phyloP scores from a whole-genome alignment of 176 grass and related monocot species.

The Calamus simplicifolius region DNA sequence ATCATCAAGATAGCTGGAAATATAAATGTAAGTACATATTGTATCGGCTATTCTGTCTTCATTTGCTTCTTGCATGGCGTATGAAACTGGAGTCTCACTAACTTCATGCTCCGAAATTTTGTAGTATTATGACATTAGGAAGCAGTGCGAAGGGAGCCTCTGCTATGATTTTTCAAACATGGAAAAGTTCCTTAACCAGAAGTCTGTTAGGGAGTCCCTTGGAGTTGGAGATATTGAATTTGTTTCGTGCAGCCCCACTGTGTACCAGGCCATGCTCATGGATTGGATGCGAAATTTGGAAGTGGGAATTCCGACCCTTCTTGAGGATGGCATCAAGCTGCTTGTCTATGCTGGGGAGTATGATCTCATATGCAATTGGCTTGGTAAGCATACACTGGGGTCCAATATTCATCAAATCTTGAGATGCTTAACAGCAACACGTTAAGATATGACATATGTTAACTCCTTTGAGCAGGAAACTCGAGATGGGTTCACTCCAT shows the following conservation, averaged over 20 bases:
- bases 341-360: slow-evolving; percentile 92
- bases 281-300: slow-evolving; percentile 96
- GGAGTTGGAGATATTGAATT: slow-evolving; percentile 84
- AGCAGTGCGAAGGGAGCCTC: slow-evolving; percentile 66
- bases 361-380: slow-evolving; percentile 95
- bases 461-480: slow-evolving; percentile 43
- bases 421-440: background rate
- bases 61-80: background rate
- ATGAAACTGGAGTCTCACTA: background rate
- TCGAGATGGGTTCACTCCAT: slow-evolving; percentile 95
- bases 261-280: slow-evolving; percentile 71
- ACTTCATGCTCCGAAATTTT: background rate
- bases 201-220: slow-evolving; percentile 65
- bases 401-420: background rate
- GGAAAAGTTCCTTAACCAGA: slow-evolving; percentile 78
- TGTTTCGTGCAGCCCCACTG: slow-evolving; percentile 78
- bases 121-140: slow-evolving; percentile 90
- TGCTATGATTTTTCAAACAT: slow-evolving; percentile 85
- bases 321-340: slow-evolving; percentile 69
- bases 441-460: background rate
- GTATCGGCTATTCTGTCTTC: background rate
- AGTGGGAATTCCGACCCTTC: slow-evolving; percentile 82
- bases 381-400: slow-evolving; percentile 37
- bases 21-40: slow-evolving; percentile 50
- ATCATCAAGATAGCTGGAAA: slow-evolving; percentile 61